Evolutionary conservation across 305 asterid genomes (phyloP).

Genomic region (Rubia balearica): DNA sequence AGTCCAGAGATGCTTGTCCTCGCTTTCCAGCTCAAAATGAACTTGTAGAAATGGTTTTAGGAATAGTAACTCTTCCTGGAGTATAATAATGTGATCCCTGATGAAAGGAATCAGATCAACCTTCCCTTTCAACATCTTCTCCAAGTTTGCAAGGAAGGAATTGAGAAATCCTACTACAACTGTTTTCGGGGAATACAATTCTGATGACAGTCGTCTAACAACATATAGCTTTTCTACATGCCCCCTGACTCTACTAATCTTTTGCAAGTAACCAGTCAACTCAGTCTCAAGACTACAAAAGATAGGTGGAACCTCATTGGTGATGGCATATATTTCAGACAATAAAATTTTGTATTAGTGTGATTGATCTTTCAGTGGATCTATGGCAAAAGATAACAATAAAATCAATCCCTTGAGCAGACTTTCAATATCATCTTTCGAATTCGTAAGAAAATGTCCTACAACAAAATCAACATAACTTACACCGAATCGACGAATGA

Average conservation of each 20-base stretch:
- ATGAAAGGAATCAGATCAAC: not conserved
- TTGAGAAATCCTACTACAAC: conserved; percentile 16
- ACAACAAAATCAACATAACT: conserved; percentile 8
- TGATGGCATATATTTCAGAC: not conserved
- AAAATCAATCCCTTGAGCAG: conserved; percentile 7
- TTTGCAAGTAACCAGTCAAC: not conserved
- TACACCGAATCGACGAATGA: not conserved
- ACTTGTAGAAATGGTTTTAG: not conserved
- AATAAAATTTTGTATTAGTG: conserved; percentile 13
- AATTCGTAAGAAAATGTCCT: not conserved
- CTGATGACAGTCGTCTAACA: conserved; percentile 1
- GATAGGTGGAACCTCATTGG: not conserved
- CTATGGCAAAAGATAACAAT: conserved; percentile 13
- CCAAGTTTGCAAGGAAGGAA: conserved; percentile 7
- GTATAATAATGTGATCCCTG: not conserved
- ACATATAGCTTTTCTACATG: not conserved
- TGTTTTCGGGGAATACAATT: conserved; percentile 14
- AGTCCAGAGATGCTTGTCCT: not conserved
- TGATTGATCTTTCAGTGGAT: conserved; percentile 11
- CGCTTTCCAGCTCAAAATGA: not conserved
- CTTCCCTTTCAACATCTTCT: conserved; percentile 1
- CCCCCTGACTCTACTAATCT: not conserved
- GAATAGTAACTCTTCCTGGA: conserved; percentile 8
- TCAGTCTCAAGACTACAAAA: not conserved
- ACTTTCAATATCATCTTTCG: not conserved